Percentiles rank a stretch among this genome's conserved stretches.
Evolutionary conservation across 768 basidiomycete species (phyloP).

Genomic region (Termitomyces sp.): DNA sequence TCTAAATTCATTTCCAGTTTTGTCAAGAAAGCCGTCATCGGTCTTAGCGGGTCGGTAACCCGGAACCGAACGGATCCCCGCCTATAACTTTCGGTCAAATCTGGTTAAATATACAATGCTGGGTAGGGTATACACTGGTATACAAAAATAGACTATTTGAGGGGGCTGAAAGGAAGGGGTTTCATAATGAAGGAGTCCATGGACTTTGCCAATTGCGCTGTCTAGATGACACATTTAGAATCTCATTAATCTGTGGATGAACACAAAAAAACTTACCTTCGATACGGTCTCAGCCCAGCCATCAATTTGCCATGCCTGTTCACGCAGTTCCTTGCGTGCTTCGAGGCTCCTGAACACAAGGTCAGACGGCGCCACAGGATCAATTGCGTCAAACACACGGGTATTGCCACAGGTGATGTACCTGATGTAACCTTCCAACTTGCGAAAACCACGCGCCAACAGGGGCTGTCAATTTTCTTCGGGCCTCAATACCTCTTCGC

Average conservation of each 20-base stretch:
- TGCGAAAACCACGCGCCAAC: constrained; percentile 94
- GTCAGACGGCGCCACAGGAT: constrained; percentile 11
- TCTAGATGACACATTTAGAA: constrained; percentile 44
- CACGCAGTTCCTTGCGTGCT: constrained; percentile 76
- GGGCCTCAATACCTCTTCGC: constrained; percentile 93
- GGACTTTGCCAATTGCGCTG: constrained; percentile 75
- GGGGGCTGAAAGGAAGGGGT: constrained; percentile 79
- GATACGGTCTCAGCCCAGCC: constrained; percentile 95
- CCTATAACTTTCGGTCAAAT: not conserved
- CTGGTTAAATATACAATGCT: constrained; percentile 1
- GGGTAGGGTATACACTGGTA: too few species aligned
- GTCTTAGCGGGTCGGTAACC: not conserved
- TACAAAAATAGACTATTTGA: constrained; percentile 48
- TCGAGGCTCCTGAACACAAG: constrained; percentile 56
- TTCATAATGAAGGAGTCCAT: constrained; percentile 88
- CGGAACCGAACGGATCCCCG: not conserved
- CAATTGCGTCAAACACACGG: constrained; percentile 48
- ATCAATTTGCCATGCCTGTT: constrained; percentile 91
- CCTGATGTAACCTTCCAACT: constrained; percentile 78
- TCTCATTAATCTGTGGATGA: constrained; percentile 2
- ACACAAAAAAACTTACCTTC: constrained; percentile 50
- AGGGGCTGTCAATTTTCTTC: constrained; percentile 80
- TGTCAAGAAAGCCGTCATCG: constrained; percentile 6
- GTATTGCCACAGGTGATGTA: constrained; percentile 98
- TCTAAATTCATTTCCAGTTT: not conserved